phyloP scores from a whole-genome alignment of 495 filamentous ascomycete genomes.

The Penicillium subrubescens region DNA sequence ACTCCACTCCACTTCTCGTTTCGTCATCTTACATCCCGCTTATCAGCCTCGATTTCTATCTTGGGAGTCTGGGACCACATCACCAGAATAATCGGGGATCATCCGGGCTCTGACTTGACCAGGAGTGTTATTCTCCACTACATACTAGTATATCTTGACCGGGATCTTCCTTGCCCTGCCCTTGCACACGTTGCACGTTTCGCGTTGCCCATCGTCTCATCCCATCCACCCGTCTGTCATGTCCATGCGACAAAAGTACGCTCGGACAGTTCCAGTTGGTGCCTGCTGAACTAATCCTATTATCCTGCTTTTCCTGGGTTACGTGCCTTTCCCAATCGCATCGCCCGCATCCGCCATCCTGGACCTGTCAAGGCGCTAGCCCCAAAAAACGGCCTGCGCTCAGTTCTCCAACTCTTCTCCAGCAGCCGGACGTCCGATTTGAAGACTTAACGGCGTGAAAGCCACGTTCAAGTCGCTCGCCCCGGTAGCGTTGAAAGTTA shows the following conservation, averaged over 20 bases:
- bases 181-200: constrained; percentile 3
- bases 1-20: constrained; percentile 15
- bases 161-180: background rate
- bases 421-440: background rate
- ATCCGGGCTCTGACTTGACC: background rate
- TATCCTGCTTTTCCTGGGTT: background rate
- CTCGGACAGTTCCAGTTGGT: constrained; percentile 1
- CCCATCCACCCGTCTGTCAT: background rate
- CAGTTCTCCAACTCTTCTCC: background rate
- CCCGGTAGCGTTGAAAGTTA: background rate
- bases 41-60: constrained; percentile 25
- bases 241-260: constrained; percentile 6
- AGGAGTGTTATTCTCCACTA: too few relatives aligned
- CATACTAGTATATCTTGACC: background rate
- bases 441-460: background rate
- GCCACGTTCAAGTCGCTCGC: background rate
- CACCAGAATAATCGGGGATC: background rate
- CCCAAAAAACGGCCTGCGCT: constrained; percentile 13
- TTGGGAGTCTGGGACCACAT: background rate
- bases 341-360: background rate
- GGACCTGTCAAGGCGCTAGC: constrained; percentile 7
- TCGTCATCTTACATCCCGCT: constrained; percentile 29
- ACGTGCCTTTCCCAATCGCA: constrained; percentile 2
- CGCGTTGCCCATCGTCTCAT: background rate
- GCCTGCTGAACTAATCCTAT: constrained; percentile 4